Conservation (phyloP, 257 asterid genomes). For the Osmanthus fragrans region DNA sequence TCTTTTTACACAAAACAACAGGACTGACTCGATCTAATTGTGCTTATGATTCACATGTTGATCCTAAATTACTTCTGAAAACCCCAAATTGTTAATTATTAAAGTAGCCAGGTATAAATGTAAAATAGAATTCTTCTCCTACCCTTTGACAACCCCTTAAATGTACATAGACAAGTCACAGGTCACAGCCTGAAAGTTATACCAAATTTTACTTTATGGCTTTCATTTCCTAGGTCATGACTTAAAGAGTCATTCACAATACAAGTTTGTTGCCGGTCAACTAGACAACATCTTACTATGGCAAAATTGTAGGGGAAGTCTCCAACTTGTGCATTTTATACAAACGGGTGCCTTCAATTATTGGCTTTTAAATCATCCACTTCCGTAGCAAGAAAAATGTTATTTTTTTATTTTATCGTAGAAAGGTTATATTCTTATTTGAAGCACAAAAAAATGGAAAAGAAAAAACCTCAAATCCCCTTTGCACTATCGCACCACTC, state of each 20-base stretch:
- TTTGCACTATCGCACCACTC: no score
- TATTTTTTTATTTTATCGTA: no score
- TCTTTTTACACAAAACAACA: constrained; percentile 33
- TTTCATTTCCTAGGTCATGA: constrained; percentile 49
- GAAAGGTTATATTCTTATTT: no score
- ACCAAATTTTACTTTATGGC: constrained; percentile 23
- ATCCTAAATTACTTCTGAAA: constrained; percentile 41
- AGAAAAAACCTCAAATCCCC: no score
- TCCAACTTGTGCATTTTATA: background rate
- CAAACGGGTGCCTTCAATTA: background rate
- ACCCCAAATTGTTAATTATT: background rate
- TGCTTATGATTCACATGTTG: constrained; percentile 48
- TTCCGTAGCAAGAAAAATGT: no score
- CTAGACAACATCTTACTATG: constrained; percentile 30
- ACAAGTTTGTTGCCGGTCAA: constrained; percentile 39
- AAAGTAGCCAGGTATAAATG: background rate
- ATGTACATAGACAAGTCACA: constrained; percentile 5
- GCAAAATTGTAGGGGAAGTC: background rate
- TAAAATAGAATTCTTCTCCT: background rate
- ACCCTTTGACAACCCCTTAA: constrained; percentile 5
- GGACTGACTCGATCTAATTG: constrained; percentile 37
- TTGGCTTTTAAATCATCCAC: background rate
- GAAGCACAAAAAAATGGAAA: no score
- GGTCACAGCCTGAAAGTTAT: constrained; percentile 11
- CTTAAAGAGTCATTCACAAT: constrained; percentile 30